Evolutionary conservation across 1,284 basidiomycete species (phyloP), one percentile per base, ranked within the genome.

Genomic region (Cryptococcus sp.): DNA sequence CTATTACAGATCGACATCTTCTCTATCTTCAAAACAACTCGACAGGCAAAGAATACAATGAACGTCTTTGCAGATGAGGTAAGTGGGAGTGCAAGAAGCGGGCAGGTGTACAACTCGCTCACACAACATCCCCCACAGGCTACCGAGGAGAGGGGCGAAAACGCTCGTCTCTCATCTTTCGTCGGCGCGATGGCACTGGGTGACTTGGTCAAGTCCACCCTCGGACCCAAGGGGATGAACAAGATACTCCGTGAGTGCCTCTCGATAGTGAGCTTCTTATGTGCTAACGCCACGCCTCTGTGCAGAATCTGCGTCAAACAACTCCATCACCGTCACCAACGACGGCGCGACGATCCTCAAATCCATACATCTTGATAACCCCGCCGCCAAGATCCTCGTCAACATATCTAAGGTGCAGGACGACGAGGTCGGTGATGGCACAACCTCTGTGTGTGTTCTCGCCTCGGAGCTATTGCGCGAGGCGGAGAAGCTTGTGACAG

Each of bases 361-460:
- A 76, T 87, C 91, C 53, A 98, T 99, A 69, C 89, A 93, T 67
- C 86, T 99, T 63, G 96, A 98, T 80, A 98, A 99, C 74, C 90
- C 96, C 2, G 95, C 96, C 0, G 96, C 96, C 52, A 98, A 98
- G 82, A 98, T 99, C 73, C 84, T 98, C 52, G 96, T 98, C 71
- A 98, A 98, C 79, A 98, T 99, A 76, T 95, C 91, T n/a, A 98
- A 99, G 76, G 94, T 98, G 16, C 96, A 98, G 79, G 96, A 99
- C 71, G 96, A 99, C 75, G 96, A 99, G 79, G 87, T 99, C 46
- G 96, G 96, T 16, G 96, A 98, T 78, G 96, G 96, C 28, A 98
- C 94, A 23, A 98, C 94, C 11, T 87, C 83, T 51, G 95, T 98
- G 38, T 93, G 91, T 62, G 94, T 99, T 1, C 79, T 99, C 11